These are phyloP conservation scores for Gastrolobium bilobum DNA, from an alignment of 306 rosid species.

Conservation along the genomic window DNA sequence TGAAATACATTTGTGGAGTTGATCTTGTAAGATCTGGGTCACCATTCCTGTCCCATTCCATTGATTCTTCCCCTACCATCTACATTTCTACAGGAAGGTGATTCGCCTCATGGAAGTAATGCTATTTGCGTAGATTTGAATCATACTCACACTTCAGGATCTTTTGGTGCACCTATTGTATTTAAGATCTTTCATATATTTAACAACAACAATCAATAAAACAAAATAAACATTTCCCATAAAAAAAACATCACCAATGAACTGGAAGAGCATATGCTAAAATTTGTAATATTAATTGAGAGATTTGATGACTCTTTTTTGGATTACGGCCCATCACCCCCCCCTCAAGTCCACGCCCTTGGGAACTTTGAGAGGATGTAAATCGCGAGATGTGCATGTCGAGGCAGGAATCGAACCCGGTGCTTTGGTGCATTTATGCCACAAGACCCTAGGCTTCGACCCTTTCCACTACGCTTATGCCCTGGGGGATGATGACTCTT, in stretches of 20 bases:
- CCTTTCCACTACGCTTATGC: too few relatives aligned
- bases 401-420: too few relatives aligned
- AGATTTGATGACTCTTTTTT: constrained; percentile 11
- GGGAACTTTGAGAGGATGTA: too few relatives aligned
- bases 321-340: too few relatives aligned
- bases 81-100: constrained; percentile 53
- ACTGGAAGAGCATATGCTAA: neutral
- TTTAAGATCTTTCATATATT: constrained; percentile 60
- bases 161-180: constrained; percentile 64
- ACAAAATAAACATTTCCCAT: neutral
- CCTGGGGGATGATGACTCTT: constrained; percentile 1
- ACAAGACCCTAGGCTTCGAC: too few relatives aligned
- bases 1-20: too few relatives aligned
- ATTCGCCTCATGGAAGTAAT: constrained; percentile 66
- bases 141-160: constrained; percentile 62
- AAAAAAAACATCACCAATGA: neutral
- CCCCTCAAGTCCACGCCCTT: too few relatives aligned
- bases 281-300: neutral
- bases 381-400: too few relatives aligned
- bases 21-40: constrained; percentile 65
- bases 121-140: constrained; percentile 65
- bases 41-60: constrained; percentile 82
- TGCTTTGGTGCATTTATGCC: too few relatives aligned
- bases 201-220: constrained; percentile 16
- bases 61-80: constrained; percentile 70